These are phyloP conservation scores for Colletotrichum cereale DNA, from an alignment of 2,329 filamentous ascomycete species.

Conservation along the genomic window DNA sequence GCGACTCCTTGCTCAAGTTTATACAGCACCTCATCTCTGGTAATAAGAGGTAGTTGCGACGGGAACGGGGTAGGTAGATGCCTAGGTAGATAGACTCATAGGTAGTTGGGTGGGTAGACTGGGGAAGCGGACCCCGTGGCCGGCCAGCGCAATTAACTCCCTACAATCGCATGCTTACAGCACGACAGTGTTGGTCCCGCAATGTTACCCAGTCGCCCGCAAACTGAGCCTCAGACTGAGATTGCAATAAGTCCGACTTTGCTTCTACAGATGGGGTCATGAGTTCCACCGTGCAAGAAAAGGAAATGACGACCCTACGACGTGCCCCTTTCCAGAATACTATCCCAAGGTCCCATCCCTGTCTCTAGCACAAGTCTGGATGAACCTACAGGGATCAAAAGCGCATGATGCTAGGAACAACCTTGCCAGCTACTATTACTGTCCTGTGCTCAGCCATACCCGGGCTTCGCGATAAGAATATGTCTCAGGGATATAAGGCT, in stretches of 20 bases:
- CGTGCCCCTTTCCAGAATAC: constrained; percentile 7
- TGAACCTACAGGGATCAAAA: constrained; percentile 24
- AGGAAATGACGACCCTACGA: constrained; percentile 23
- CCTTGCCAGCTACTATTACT: background rate
- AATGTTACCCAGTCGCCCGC: background rate
- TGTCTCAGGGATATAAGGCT: constrained; percentile 6
- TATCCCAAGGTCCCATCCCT: constrained; percentile 20
- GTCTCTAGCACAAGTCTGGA: constrained; percentile 10
- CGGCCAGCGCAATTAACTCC: background rate
- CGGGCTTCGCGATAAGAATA: constrained; percentile 8
- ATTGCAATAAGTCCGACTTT: too few species aligned
- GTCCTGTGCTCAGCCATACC: background rate
- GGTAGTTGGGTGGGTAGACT: too few species aligned
- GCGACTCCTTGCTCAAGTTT: background rate
- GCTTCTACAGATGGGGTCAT: too few species aligned
- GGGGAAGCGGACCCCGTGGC: background rate
- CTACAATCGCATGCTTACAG: background rate
- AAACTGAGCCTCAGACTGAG: background rate
- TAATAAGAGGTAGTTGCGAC: background rate
- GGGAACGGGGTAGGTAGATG: background rate
- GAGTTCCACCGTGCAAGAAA: background rate
- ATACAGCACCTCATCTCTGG: background rate
- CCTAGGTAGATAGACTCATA: too few species aligned
- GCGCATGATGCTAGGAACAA: constrained; percentile 30
- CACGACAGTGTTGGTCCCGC: background rate